These are phyloP conservation scores for Chytriomyces sp. DNA, from an alignment of 192 early-diverging fungal genomes.

Conservation along the genomic window DNA sequence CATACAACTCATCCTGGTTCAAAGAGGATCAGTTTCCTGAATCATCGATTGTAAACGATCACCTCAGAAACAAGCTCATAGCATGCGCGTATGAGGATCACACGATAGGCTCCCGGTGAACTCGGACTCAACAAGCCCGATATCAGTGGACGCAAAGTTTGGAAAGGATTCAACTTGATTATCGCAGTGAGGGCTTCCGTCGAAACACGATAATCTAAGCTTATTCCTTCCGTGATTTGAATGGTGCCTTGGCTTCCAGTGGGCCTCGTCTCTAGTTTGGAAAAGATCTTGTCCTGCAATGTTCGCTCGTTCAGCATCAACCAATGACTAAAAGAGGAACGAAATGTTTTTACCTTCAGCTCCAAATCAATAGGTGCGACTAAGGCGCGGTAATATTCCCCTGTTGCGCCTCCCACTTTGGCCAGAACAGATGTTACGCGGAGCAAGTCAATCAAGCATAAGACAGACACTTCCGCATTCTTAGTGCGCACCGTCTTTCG, in stretches of 20 bases:
- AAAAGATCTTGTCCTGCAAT: slow-evolving; percentile 64
- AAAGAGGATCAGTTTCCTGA: slow-evolving; percentile 50
- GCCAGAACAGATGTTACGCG: slow-evolving; percentile 71
- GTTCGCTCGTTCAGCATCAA: neutral
- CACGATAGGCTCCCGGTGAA: slow-evolving; percentile 74
- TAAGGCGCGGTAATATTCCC: slow-evolving; percentile 58
- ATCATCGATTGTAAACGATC: neutral
- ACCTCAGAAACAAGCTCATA: slow-evolving; percentile 68
- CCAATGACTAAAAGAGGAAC: neutral
- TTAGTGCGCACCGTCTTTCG: slow-evolving; percentile 40
- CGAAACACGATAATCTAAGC: slow-evolving; percentile 76
- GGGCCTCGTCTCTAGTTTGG: slow-evolving; percentile 13
- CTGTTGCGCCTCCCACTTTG: slow-evolving; percentile 54
- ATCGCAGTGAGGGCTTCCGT: slow-evolving; percentile 74
- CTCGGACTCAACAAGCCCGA: slow-evolving; percentile 69
- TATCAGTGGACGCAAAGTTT: slow-evolving; percentile 71
- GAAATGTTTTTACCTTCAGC: slow-evolving; percentile 51
- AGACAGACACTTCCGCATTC: slow-evolving; percentile 65
- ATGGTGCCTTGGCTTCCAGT: slow-evolving; percentile 6
- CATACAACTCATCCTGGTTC: slow-evolving; percentile 65
- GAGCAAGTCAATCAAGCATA: slow-evolving; percentile 76
- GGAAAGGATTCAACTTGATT: slow-evolving; percentile 76
- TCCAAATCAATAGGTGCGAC: slow-evolving; percentile 77
- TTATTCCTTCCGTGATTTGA: slow-evolving; percentile 19
- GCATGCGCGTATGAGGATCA: slow-evolving; percentile 79